Evolutionary conservation across 768 basidiomycete genomes (phyloP).

Genomic region (Pholiota molesta): DNA sequence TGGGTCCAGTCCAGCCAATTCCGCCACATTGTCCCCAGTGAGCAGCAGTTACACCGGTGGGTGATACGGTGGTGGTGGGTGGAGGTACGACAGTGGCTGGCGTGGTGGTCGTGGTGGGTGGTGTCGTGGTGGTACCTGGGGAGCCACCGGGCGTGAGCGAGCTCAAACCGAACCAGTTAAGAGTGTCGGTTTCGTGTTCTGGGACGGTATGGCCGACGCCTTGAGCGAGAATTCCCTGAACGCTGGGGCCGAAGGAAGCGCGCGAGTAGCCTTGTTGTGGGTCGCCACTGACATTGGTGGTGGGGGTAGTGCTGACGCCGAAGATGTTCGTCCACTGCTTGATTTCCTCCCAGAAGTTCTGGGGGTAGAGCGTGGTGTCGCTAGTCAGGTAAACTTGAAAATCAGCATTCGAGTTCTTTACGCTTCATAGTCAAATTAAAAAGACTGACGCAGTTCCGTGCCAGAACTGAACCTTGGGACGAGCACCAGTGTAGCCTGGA

Average conservation of each 20-base stretch:
- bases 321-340: slow-evolving; percentile 63
- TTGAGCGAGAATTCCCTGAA: slow-evolving; percentile 50
- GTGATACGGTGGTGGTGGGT: background rate
- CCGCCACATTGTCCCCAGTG: slow-evolving; percentile 28
- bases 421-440: background rate
- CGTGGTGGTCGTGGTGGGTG: too few species aligned
- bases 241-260: slow-evolving; percentile 49
- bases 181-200: slow-evolving; percentile 47
- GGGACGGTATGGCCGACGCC: slow-evolving; percentile 59
- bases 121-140: too few species aligned
- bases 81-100: slow-evolving; percentile 1
- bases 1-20: slow-evolving; percentile 24
- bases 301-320: slow-evolving; percentile 45
- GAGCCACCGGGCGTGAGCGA: slow-evolving; percentile 18
- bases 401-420: background rate
- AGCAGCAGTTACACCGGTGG: slow-evolving; percentile 17
- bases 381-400: slow-evolving; percentile 22
- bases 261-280: slow-evolving; percentile 50
- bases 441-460: slow-evolving; percentile 48
- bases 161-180: slow-evolving; percentile 52
- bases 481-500: slow-evolving; percentile 57
- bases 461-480: slow-evolving; percentile 57
- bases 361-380: slow-evolving; percentile 51
- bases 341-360: slow-evolving; percentile 56
- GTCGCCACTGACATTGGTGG: slow-evolving; percentile 41